Percentiles rank a stretch among this genome's conserved stretches.
These are phyloP conservation scores for Ophiostoma piceae DNA, from an alignment of 2,329 filamentous ascomycete species.

Conservation along the genomic window DNA sequence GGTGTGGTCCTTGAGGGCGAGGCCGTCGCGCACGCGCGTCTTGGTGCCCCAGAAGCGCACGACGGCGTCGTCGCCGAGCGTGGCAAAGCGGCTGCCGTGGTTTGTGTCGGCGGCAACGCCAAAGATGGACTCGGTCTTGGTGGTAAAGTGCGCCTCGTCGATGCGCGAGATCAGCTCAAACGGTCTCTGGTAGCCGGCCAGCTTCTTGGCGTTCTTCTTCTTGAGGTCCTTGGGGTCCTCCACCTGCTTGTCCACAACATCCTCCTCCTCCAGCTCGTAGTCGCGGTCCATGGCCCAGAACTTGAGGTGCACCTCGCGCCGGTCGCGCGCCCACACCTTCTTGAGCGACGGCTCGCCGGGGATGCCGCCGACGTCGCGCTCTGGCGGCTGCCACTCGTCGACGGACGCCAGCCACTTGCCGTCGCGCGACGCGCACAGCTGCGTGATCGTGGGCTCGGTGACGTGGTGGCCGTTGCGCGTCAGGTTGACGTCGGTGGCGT, in stretches of 20 bases:
- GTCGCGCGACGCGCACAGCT: constrained; percentile 70
- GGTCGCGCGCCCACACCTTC: constrained; percentile 45
- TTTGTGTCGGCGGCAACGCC: constrained; percentile 65
- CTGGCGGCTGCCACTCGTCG: constrained; percentile 80
- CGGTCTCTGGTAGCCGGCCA: constrained; percentile 17
- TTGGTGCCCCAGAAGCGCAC: constrained; percentile 79
- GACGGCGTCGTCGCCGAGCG: constrained; percentile 72
- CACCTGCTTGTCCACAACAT: background rate
- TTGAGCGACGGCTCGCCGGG: constrained; percentile 37
- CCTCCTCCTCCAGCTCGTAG: constrained; percentile 9
- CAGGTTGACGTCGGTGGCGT: constrained; percentile 73
- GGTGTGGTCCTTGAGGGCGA: constrained; percentile 52
- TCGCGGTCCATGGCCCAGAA: constrained; percentile 62
- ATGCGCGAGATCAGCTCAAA: constrained; percentile 79
- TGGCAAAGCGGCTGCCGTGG: constrained; percentile 67
- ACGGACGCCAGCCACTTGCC: constrained; percentile 87
- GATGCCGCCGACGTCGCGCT: constrained; percentile 59
- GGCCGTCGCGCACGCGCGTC: constrained; percentile 61
- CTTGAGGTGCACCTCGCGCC: constrained; percentile 75
- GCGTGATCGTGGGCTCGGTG: constrained; percentile 69
- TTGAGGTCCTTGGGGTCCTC: background rate
- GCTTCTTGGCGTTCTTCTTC: constrained; percentile 1
- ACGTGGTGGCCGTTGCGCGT: constrained; percentile 67
- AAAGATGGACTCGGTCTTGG: constrained; percentile 56
- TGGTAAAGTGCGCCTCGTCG: constrained; percentile 69